These are phyloP conservation scores for Gilbertella persicaria DNA, from an alignment of 371 early-diverging fungal species.

Conservation along the genomic window DNA sequence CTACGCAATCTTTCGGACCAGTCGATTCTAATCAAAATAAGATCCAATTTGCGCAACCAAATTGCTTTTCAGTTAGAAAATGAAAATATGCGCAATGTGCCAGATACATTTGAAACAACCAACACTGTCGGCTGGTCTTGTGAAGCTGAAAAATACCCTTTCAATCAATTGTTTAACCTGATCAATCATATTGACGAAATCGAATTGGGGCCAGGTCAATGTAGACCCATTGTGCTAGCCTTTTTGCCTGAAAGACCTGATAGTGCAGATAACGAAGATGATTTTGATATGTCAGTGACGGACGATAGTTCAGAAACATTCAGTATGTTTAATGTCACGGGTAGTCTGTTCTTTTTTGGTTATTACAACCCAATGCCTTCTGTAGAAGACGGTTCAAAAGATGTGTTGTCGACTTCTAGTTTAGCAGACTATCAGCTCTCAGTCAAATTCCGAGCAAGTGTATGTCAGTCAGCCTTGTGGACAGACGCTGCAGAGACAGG, in stretches of 20 bases:
- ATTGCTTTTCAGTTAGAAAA: conserved; percentile 87
- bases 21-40: conserved; percentile 70
- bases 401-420: conserved; percentile 29
- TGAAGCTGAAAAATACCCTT: conserved; percentile 61
- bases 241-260: conserved; percentile 65
- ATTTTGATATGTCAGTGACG: conserved; percentile 7
- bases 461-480: conserved; percentile 88
- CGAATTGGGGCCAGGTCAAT: conserved; percentile 62
- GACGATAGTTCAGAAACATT: conserved; percentile 30
- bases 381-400: conserved; percentile 11
- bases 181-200: conserved; percentile 84
- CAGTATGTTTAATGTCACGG: conserved; percentile 79
- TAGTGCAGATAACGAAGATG: conserved; percentile 15
- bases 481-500: conserved; percentile 90
- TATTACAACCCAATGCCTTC: conserved; percentile 44
- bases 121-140: conserved; percentile 65
- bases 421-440: conserved; percentile 69
- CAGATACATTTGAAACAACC: conserved; percentile 39
- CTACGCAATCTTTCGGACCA: conserved; percentile 69
- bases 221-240: conserved; percentile 69
- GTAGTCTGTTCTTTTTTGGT: conserved; percentile 83
- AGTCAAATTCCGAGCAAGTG: conserved; percentile 79
- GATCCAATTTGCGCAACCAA: conserved; percentile 80
- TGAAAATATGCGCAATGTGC: conserved; percentile 67
- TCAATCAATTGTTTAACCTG: conserved; percentile 88